phyloP scores from a whole-genome alignment of 2,329 filamentous ascomycete genomes.

The Alternaria consortialis region DNA sequence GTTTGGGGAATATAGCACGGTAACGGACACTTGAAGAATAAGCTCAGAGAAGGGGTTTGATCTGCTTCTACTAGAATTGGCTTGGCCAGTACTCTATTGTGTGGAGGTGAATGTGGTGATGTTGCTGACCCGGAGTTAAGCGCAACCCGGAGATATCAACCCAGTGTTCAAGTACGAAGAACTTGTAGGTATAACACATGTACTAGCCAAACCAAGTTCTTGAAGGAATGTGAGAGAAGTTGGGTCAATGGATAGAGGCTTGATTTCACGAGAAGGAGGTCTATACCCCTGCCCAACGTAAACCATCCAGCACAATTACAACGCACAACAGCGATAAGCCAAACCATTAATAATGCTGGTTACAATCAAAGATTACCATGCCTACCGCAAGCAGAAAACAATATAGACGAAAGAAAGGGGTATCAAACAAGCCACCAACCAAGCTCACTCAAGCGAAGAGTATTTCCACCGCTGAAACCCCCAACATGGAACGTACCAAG shows the following conservation, averaged over 20 bases:
- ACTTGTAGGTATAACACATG: background rate
- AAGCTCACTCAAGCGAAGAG: background rate
- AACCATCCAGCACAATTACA: background rate
- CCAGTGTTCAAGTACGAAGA: background rate
- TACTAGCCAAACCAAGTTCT: background rate
- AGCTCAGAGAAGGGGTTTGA: background rate
- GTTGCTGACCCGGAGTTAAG: background rate
- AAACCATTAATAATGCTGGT: background rate
- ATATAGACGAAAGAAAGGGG: background rate
- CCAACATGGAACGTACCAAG: background rate
- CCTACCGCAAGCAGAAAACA: background rate
- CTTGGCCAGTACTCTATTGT: background rate
- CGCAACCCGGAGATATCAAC: background rate
- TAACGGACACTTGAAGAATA: background rate
- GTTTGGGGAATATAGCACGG: background rate
- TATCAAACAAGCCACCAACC: background rate
- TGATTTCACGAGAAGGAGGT: background rate
- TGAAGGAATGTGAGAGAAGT: background rate
- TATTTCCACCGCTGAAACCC: background rate
- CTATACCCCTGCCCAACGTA: background rate
- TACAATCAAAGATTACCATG: background rate
- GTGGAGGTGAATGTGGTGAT: background rate
- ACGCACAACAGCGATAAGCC: background rate
- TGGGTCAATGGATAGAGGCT: background rate
- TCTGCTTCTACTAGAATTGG: background rate